These are phyloP conservation scores for Cadophora malorum DNA, from an alignment of 2,329 filamentous ascomycete species.

Conservation along the genomic window DNA sequence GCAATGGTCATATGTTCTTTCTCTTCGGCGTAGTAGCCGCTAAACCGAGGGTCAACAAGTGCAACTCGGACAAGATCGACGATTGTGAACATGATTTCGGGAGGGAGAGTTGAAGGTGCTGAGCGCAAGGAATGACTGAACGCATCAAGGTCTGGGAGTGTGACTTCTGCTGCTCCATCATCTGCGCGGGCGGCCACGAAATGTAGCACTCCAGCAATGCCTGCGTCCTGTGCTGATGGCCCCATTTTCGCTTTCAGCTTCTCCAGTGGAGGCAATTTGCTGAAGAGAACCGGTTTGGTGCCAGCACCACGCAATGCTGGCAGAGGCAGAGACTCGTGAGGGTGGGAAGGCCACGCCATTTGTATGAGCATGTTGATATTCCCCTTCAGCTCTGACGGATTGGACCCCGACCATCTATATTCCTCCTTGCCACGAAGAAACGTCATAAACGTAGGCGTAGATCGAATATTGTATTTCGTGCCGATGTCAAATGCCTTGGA, in stretches of 20 bases:
- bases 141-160: constrained; percentile 71
- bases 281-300: constrained; percentile 69
- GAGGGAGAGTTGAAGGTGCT: constrained; percentile 61
- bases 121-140: constrained; percentile 68
- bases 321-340: constrained; percentile 73
- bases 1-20: constrained; percentile 66
- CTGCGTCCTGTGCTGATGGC: constrained; percentile 59
- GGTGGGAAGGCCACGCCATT: constrained; percentile 77
- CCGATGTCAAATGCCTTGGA: constrained; percentile 69
- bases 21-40: constrained; percentile 84
- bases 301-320: constrained; percentile 71
- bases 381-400: constrained; percentile 68
- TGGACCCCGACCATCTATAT: constrained; percentile 81
- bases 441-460: constrained; percentile 89
- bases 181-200: constrained; percentile 72
- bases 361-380: constrained; percentile 78
- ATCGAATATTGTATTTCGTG: constrained; percentile 69
- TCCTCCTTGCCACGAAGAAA: constrained; percentile 78
- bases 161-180: constrained; percentile 66
- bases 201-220: constrained; percentile 67
- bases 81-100: constrained; percentile 75
- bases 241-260: constrained; percentile 86
- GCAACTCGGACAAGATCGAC: constrained; percentile 85
- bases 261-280: constrained; percentile 80
- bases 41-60: constrained; percentile 78